phyloP scores from a whole-genome alignment of 495 filamentous ascomycete genomes.

The Penicillium crystallinum region DNA sequence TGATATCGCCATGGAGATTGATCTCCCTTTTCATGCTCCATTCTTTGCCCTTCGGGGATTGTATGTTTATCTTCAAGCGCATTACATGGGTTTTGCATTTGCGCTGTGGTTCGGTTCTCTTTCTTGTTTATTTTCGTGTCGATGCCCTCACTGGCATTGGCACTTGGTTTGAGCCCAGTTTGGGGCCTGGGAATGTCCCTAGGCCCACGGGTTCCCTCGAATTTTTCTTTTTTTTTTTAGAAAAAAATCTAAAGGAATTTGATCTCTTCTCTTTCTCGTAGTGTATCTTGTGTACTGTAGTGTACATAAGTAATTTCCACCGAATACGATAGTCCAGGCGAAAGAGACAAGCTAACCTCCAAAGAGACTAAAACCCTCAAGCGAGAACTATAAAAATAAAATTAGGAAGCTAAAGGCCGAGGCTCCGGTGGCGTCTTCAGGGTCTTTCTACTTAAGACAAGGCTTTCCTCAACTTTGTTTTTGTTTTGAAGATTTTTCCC shows the following conservation, averaged over 20 bases:
- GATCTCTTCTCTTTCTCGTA: neutral
- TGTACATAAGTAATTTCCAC: neutral
- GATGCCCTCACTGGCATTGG: neutral
- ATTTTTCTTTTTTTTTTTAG: neutral
- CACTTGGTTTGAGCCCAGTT: neutral
- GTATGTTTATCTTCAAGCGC: slow-evolving; percentile 8
- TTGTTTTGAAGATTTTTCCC: neutral
- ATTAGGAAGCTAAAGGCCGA: neutral
- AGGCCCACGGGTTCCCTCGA: neutral
- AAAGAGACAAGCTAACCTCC: neutral
- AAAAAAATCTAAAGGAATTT: neutral
- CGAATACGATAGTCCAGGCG: neutral
- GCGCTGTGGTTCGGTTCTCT: neutral
- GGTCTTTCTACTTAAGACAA: neutral
- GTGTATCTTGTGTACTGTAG: too few relatives aligned
- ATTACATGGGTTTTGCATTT: slow-evolving; percentile 2
- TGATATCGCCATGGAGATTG: neutral
- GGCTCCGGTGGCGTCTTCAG: neutral
- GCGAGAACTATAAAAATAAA: neutral
- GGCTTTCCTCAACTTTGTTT: neutral
- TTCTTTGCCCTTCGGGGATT: neutral
- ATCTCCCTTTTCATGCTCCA: neutral
- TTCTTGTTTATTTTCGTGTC: neutral
- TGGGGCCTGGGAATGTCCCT: neutral
- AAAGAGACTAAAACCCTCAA: neutral